Conservation (phyloP, 2,329 filamentous ascomycete species). For the Colletotrichum spaethianum region DNA sequence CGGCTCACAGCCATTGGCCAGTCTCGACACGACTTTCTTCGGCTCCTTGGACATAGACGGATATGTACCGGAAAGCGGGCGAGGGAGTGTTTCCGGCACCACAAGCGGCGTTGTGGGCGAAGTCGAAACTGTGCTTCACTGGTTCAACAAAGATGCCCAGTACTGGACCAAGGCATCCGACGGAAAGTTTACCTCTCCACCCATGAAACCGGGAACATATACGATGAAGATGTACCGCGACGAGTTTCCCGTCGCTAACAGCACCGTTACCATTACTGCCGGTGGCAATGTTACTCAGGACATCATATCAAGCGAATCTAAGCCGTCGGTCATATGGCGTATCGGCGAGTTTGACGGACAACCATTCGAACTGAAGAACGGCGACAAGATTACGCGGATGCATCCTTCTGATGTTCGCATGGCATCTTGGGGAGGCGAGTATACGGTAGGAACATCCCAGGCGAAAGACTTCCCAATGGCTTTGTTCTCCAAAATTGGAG, state of each 20-base stretch:
- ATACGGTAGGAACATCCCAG: constrained; percentile 65
- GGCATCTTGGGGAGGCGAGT: constrained; percentile 65
- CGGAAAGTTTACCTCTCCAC: constrained; percentile 67
- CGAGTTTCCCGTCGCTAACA: constrained; percentile 65
- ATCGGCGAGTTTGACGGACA: constrained; percentile 72
- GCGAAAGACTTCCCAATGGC: constrained; percentile 70
- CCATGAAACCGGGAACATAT: constrained; percentile 73
- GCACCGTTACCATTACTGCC: constrained; percentile 61
- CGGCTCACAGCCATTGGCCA: constrained; percentile 58
- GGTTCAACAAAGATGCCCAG: constrained; percentile 68
- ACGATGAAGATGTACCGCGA: constrained; percentile 72
- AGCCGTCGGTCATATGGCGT: constrained; percentile 63
- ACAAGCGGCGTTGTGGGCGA: constrained; percentile 64
- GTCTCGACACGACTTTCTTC: constrained; percentile 70
- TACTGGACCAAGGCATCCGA: constrained; percentile 68
- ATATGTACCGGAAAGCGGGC: constrained; percentile 63
- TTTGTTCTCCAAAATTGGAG: constrained; percentile 64
- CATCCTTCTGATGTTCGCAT: constrained; percentile 70
- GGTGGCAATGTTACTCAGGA: constrained; percentile 61
- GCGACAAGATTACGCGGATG: constrained; percentile 71
- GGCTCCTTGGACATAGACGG: constrained; percentile 64
- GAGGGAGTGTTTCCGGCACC: constrained; percentile 68
- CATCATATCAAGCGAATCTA: constrained; percentile 58
- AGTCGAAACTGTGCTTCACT: constrained; percentile 69
- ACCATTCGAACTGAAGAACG: constrained; percentile 70